Conservation (phyloP, 768 basidiomycete species). For the Termitomyces sp. region DNA sequence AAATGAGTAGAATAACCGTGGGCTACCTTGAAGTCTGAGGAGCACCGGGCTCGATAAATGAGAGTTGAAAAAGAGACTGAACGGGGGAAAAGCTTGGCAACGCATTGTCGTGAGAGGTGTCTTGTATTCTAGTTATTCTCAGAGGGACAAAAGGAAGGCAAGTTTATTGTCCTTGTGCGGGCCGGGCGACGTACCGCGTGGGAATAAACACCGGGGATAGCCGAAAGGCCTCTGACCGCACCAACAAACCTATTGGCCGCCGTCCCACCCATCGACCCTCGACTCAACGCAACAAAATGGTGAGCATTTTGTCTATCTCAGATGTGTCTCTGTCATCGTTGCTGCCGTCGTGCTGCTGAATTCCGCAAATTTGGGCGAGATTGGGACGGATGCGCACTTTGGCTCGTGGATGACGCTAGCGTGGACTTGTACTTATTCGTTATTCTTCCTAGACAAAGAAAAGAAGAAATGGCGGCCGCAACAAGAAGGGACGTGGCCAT, state of each 20-base stretch:
- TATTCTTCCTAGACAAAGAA: constrained; percentile 77
- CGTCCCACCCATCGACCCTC: constrained; percentile 31
- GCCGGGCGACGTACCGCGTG: constrained; percentile 14
- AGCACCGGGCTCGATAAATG: constrained; percentile 29
- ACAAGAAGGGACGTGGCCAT: constrained; percentile 99
- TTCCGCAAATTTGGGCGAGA: constrained; percentile 15
- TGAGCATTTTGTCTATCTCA: constrained; percentile 21
- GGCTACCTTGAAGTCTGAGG: neutral
- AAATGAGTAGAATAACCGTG: constrained; percentile 12
- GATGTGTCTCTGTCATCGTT: neutral
- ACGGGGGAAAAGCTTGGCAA: neutral
- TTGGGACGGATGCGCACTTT: constrained; percentile 30
- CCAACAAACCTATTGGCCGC: constrained; percentile 23
- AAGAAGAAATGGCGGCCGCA: constrained; percentile 98
- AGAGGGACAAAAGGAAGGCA: constrained; percentile 8
- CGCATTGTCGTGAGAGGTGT: constrained; percentile 2
- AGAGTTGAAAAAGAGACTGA: neutral
- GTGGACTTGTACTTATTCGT: constrained; percentile 8
- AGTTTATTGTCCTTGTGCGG: constrained; percentile 11
- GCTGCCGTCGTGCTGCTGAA: constrained; percentile 6
- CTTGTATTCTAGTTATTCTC: neutral
- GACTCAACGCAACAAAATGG: constrained; percentile 35
- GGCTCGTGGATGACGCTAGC: constrained; percentile 28
- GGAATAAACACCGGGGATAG: constrained; percentile 20
- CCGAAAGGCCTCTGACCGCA: constrained; percentile 20